Base-by-base conservation (phyloP, 306 rosid genomes). In the Cucumis melo region DNA sequence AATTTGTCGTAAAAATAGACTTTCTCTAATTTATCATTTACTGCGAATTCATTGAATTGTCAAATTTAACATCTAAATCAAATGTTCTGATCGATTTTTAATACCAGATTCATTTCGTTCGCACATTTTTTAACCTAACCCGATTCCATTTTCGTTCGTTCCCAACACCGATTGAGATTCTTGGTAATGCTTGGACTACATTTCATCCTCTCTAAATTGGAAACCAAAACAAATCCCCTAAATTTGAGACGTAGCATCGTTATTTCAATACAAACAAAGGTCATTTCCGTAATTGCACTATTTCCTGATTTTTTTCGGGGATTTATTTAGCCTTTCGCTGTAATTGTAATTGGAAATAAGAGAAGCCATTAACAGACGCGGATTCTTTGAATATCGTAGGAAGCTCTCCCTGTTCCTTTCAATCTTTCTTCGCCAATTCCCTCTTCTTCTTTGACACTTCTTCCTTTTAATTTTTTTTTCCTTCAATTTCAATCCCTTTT, bases 361-460 rank as follows among this genome's bases (percentile, higher is more conserved):
- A 70, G 32, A 70, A 42, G n/a, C 21, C 10, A 23, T 39, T 73
- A 23, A 19, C 77, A 17, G 8, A 51, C 62, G 19, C 73, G 53
- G 38, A 65, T 78, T 80, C 80, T 32, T 3, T 32, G 51, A 73
- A 80, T 73, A 64, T 76, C 75, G 32, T 24, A 68, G 60, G 79
- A 24, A 53, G 74, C 54, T 80, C 86, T 65, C 65, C 42, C 75
- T 78, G 80, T 70, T 70, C 46, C 82, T 88, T 82, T 82, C 78
- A 44, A 83, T 75, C 59, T 15, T 9, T 66, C 54, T 13, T 24
- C 75, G 60, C 67, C 62, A 19, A 77, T 81, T 79, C 79, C 56
- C 14, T 38, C 13, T 67, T 34, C 91, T 80, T 86, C 78, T 88
- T 86, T 85, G 89, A 84, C 87, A 75, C 73, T 81, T 82, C 82